Percentiles rank a stretch among this genome's conserved stretches.
These are phyloP conservation scores for Aspergillus ochraceoroseus DNA, from an alignment of 2,329 filamentous ascomycete genomes.

Conservation along the genomic window DNA sequence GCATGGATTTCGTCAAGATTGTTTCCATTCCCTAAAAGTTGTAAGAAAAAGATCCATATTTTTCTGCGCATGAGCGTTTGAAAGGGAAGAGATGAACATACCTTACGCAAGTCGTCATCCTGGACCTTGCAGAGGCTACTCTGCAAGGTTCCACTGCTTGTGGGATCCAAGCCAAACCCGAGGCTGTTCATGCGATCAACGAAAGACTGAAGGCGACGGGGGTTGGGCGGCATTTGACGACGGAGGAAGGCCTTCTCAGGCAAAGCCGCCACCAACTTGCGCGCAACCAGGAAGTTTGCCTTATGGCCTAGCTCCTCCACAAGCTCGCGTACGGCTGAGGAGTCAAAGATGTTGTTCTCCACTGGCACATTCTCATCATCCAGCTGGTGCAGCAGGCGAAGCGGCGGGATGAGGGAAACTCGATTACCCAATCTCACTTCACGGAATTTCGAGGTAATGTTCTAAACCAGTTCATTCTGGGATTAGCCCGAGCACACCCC, in stretches of 20 bases:
- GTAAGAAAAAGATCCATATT: background rate
- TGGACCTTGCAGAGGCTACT: constrained; percentile 93
- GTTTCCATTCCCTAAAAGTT: constrained; percentile 77
- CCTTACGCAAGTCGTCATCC: constrained; percentile 80
- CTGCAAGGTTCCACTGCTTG: constrained; percentile 84
- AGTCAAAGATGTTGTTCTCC: constrained; percentile 93
- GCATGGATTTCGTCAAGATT: constrained; percentile 88
- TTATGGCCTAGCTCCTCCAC: constrained; percentile 95
- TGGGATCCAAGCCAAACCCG: constrained; percentile 82
- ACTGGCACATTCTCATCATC: constrained; percentile 98
- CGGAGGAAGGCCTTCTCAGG: constrained; percentile 91
- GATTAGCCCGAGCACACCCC: background rate
- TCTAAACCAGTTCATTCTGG: constrained; percentile 40
- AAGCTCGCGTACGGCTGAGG: constrained; percentile 80
- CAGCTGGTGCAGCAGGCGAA: constrained; percentile 85
- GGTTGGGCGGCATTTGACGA: constrained; percentile 77
- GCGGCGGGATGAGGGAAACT: constrained; percentile 71
- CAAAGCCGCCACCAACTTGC: constrained; percentile 70
- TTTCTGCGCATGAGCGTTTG: background rate
- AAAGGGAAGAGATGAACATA: constrained; percentile 23
- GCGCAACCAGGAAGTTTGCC: constrained; percentile 82
- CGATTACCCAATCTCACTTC: constrained; percentile 79
- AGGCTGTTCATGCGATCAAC: constrained; percentile 88
- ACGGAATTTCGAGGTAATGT: constrained; percentile 82
- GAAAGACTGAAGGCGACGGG: constrained; percentile 82